These are phyloP conservation scores for Dactylellina cionopaga DNA, from an alignment of 2,329 filamentous ascomycete species.

Conservation along the genomic window DNA sequence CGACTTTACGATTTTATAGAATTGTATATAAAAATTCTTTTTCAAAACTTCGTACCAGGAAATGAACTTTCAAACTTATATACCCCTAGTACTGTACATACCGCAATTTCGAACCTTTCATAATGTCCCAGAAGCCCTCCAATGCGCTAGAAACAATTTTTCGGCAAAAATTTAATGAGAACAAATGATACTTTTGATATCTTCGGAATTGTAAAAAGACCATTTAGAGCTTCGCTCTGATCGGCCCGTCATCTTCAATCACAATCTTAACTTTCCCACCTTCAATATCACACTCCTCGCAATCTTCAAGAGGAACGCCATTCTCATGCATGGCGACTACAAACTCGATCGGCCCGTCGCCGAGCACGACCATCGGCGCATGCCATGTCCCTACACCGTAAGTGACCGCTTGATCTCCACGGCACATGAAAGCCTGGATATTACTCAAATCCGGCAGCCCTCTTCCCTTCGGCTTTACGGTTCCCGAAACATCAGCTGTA, in stretches of 20 bases:
- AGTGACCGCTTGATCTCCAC: slow-evolving; percentile 82
- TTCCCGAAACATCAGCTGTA: slow-evolving; percentile 19
- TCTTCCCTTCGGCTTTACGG: slow-evolving; percentile 59
- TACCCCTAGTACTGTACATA: slow-evolving; percentile 38
- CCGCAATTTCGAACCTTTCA: not conserved
- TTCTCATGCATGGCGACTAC: slow-evolving; percentile 90
- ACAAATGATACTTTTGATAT: slow-evolving; percentile 56
- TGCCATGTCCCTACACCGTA: slow-evolving; percentile 95
- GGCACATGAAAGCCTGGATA: slow-evolving; percentile 80
- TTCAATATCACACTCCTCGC: slow-evolving; percentile 75
- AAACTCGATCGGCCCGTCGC: slow-evolving; percentile 77
- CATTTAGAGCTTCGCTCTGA: slow-evolving; percentile 27
- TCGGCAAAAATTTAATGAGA: slow-evolving; percentile 58
- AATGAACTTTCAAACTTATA: not conserved
- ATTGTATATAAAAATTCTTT: slow-evolving; percentile 14
- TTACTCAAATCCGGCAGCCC: slow-evolving; percentile 77
- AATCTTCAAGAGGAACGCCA: slow-evolving; percentile 83
- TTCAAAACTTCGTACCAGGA: not conserved
- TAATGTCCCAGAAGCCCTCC: slow-evolving; percentile 38
- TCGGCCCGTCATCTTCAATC: slow-evolving; percentile 48
- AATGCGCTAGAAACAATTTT: no score
- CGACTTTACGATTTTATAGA: not conserved
- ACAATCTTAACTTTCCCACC: slow-evolving; percentile 58
- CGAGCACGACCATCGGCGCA: slow-evolving; percentile 92
- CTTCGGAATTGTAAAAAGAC: slow-evolving; percentile 22